Percentiles rank a stretch among this genome's conserved stretches.
Conservation (phyloP, 495 filamentous ascomycete species). For the Paragyromitra xinjiangensis region DNA sequence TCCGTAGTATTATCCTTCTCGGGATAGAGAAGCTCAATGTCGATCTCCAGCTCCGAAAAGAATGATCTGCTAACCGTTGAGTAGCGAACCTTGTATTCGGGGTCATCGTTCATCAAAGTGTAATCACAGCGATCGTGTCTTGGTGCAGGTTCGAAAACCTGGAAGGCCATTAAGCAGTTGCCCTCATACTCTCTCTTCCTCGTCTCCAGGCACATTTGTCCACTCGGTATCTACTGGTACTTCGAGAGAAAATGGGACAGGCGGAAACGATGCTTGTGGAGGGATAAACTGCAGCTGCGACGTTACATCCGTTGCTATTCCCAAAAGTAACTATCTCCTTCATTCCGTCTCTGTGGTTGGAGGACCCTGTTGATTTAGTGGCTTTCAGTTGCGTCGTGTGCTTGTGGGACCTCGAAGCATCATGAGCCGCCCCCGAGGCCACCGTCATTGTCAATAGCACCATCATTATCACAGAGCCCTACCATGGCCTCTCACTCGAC, state of each 20-base stretch:
- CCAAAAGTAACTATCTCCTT: slow-evolving; percentile 41
- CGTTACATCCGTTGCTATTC: slow-evolving; percentile 52
- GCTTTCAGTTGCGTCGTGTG: slow-evolving; percentile 48
- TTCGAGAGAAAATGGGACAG: slow-evolving; percentile 24
- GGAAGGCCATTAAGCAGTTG: slow-evolving; percentile 57
- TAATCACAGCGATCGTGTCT: slow-evolving; percentile 54
- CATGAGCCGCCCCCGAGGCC: slow-evolving; percentile 26
- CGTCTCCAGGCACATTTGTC: slow-evolving; percentile 50
- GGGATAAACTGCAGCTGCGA: slow-evolving; percentile 47
- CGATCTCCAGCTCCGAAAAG: slow-evolving; percentile 11
- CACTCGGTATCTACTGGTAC: slow-evolving; percentile 35
- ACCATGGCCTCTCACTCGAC: slow-evolving; percentile 10
- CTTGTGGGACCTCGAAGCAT: slow-evolving; percentile 41
- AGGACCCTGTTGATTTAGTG: slow-evolving; percentile 10
- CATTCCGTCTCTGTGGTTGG: neutral
- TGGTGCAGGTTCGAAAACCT: slow-evolving; percentile 57
- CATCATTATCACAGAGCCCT: slow-evolving; percentile 12
- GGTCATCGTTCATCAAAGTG: slow-evolving; percentile 58
- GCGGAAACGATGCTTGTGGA: slow-evolving; percentile 23
- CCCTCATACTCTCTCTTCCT: slow-evolving; percentile 51
- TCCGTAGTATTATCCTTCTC: slow-evolving; percentile 6
- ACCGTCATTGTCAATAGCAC: slow-evolving; percentile 30
- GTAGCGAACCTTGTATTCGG: slow-evolving; percentile 55
- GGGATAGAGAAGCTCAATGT: slow-evolving; percentile 8
- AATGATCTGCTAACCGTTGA: slow-evolving; percentile 36